A percentile compares a stretch with the other conserved stretches of the same genome.
Conservation (phyloP, 2,329 filamentous ascomycete genomes). For the Monosporascus ibericus region DNA sequence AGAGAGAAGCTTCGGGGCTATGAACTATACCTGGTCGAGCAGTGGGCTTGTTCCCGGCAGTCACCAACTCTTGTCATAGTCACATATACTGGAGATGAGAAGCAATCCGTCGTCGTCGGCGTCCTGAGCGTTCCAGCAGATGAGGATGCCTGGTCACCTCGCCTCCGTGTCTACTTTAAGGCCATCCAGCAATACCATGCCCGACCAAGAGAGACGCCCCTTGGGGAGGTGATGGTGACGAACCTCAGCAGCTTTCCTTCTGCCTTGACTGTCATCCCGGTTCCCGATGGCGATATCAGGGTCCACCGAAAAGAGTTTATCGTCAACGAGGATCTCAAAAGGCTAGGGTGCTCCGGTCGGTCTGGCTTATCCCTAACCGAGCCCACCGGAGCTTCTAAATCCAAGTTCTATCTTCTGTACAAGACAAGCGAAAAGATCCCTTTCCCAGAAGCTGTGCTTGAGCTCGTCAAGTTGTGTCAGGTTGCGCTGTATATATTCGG, state of each 20-base stretch:
- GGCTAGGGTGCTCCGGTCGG: slow-evolving; percentile 84
- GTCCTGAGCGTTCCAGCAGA: slow-evolving; percentile 79
- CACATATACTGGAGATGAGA: slow-evolving; percentile 83
- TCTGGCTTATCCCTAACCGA: slow-evolving; percentile 75
- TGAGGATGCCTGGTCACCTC: slow-evolving; percentile 71
- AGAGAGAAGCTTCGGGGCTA: slow-evolving; percentile 70
- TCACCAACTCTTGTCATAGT: slow-evolving; percentile 89
- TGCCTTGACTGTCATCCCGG: slow-evolving; percentile 81
- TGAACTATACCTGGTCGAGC: slow-evolving; percentile 90
- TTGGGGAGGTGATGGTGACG: slow-evolving; percentile 88
- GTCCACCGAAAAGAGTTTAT: slow-evolving; percentile 80
- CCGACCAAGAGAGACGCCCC: slow-evolving; percentile 69
- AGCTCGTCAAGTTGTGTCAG: slow-evolving; percentile 88
- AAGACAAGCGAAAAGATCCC: slow-evolving; percentile 77
- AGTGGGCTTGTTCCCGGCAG: slow-evolving; percentile 90
- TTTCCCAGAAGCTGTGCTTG: slow-evolving; percentile 71
- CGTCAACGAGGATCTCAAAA: slow-evolving; percentile 90
- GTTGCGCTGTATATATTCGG: slow-evolving; percentile 82
- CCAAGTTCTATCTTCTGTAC: slow-evolving; percentile 90
- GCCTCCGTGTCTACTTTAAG: slow-evolving; percentile 77
- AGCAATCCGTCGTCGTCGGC: slow-evolving; percentile 70
- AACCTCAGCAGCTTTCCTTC: slow-evolving; percentile 91
- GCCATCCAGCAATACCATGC: slow-evolving; percentile 82
- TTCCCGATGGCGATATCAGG: slow-evolving; percentile 79
- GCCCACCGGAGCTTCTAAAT: slow-evolving; percentile 74